Base-by-base conservation (phyloP, 371 early-diverging fungal genomes). In the Dinochytrium kinnereticum region DNA sequence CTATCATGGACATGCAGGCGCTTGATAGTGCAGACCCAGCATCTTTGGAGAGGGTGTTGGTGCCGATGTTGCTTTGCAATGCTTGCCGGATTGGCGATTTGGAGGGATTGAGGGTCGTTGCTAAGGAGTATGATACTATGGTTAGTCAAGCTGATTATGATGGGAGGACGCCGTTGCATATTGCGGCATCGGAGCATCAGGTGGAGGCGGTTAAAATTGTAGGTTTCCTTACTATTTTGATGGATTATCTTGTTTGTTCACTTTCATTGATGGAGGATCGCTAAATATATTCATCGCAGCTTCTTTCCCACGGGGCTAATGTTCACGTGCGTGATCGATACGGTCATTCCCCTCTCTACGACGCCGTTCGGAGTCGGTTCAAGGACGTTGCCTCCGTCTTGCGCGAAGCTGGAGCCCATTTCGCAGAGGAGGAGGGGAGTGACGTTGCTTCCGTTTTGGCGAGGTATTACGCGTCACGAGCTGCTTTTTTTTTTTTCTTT, bases 241-340 rank as follows among this genome's bases (percentile, higher is more conserved):
- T n/a, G n/a, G n/a, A n/a, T n/a, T n/a, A n/a, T n/a, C 24, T 33
- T 30, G 19, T 10, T 68, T 36, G 2, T 53, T 19, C 34, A 17
- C 28, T 13, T 21, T 28, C 30, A 30, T 59, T 30, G 28, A 19
- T 39, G 26, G 21, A 24, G n/a, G 3, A 24, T 15, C 34, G 0
- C 17, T 21, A n/a, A 36, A n/a, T 17, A 0, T 19, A 38, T 38
- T 36, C 1, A n/a, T 37, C 24, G 50, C 94, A 90, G 70, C 78
- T 97, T 61, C 80, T 98, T 15, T 76, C 85, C 28, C 90, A 92
- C 66, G 98, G 98, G 0, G 95, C 97, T 1, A 91, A 91, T 40
- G 92, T 97, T n/a, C 98, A 98, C 79, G 85, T 90, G 24, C 90
- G 95, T n/a, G 97, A 97, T 82, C 85, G 90, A 37, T 85, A 86